Base-by-base conservation (phyloP, 2,329 filamentous ascomycete species). In the Blastomyces silverae region DNA sequence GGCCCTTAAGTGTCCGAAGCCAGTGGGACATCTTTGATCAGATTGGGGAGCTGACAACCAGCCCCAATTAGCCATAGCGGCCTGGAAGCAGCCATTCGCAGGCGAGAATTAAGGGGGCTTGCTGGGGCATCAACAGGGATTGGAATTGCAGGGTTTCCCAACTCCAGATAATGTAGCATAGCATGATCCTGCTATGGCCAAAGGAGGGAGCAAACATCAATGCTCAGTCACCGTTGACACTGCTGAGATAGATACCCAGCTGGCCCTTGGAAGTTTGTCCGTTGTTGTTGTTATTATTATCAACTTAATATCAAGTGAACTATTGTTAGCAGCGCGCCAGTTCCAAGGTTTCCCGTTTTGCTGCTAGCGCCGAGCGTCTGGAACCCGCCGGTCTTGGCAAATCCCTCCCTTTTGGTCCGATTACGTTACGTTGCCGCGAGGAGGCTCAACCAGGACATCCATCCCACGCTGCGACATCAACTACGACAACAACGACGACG, bases 341-440 rank as follows among this genome's bases (percentile, higher is more conserved):
- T 1, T 10, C 8, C 34, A 37, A 37, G 34, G 34, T 37, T 37
- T 7, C 34, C 34, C 34, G 8, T 37, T 8, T 25, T 25, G 50
- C 8, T 28, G 25, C 50, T 53, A 53, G 50, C 50, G 13, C 50
- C 22, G 11, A 53, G 50, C 7, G 25, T 7, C 50, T 53, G 22
- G 25, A 53, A 53, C 55, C 37, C 55, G n/a, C 34, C 7, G 28
- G 28, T 22, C 55, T 57, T 57, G 55, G 55, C 55, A 57, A 37
- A 10, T 39, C 31, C 15, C 55, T 57, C 55, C 55, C 55, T 57
- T 57, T 57, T 39, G 3, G 17, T 3, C 55, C 7, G 55, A 57
- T 57, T 57, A 57, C 55, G 53, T 56, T 56, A 46, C 13, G 42
- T 20, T 46, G 42, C 42, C 13, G 48, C 20, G 22, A 52, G 48